phyloP scores from a whole-genome alignment of 2,329 filamentous ascomycete genomes.

The Rasamsonia emersonii region DNA sequence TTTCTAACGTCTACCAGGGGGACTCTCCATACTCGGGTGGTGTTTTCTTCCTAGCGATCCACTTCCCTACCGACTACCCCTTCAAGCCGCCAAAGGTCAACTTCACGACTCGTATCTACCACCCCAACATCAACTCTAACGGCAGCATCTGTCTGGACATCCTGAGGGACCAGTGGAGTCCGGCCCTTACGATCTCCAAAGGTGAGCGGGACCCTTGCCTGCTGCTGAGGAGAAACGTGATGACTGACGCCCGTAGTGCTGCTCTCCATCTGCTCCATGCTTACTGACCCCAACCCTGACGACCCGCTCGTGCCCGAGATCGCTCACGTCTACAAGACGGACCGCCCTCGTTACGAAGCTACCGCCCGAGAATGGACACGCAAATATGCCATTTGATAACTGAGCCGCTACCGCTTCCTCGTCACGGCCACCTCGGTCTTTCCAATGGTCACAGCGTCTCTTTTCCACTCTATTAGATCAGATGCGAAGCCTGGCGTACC shows the following conservation, averaged over 20 bases:
- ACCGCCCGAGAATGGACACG: conserved; percentile 97
- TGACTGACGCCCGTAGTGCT: conserved; percentile 53
- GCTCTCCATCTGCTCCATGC: conserved; percentile 98
- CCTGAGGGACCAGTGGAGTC: conserved; percentile 97
- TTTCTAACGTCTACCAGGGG: conserved; percentile 50
- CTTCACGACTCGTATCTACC: conserved; percentile 99
- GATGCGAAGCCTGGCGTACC: conserved; percentile 30
- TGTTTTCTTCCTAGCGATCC: conserved; percentile 97
- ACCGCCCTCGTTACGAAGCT: conserved; percentile 89
- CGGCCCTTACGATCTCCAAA: conserved; percentile 96
- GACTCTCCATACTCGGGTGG: conserved; percentile 97
- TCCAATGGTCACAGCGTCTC: conserved; percentile 18
- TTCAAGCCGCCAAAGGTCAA: conserved; percentile 99
- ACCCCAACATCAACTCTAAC: conserved; percentile 99
- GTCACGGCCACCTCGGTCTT: conserved; percentile 19
- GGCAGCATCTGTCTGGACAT: conserved; percentile 99
- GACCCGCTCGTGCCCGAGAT: conserved; percentile 98
- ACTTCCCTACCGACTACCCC: conserved; percentile 99
- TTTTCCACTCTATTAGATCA: conserved; percentile 21
- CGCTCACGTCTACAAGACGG: conserved; percentile 99
- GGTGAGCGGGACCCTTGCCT: conserved; percentile 44
- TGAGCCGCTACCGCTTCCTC: no score
- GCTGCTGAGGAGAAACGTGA: conserved; percentile 8
- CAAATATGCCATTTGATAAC: conserved; percentile 95
- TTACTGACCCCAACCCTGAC: conserved; percentile 98